phyloP scores from a whole-genome alignment of 208 protist species.

The Leishmania braziliensis region DNA sequence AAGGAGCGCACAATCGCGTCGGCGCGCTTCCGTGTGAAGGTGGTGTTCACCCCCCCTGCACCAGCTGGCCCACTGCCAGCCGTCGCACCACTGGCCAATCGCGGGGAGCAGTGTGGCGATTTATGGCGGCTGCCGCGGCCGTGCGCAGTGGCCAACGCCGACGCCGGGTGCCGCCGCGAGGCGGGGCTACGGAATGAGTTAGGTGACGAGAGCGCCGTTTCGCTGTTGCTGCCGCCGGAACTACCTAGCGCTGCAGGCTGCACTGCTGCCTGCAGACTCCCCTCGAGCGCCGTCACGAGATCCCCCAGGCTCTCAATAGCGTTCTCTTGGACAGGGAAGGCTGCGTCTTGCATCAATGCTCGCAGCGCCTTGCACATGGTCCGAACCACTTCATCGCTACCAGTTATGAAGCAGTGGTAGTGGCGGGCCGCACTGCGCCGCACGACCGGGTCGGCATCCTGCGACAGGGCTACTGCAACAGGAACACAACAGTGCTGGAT shows the following conservation, averaged over 20 bases:
- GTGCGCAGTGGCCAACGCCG: constrained; percentile 6
- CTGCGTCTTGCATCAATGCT: constrained; percentile 46
- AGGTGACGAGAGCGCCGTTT: constrained; percentile 2
- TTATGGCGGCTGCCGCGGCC: constrained; percentile 14
- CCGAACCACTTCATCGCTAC: constrained; percentile 34
- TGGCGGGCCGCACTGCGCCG: constrained; percentile 50
- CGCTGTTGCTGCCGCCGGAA: constrained; percentile 1
- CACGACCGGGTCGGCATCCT: constrained; percentile 59
- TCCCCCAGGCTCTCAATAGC: constrained; percentile 46
- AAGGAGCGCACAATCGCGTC: constrained; percentile 35
- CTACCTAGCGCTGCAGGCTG: constrained; percentile 3
- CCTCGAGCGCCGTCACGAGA: constrained; percentile 34
- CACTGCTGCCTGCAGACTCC: constrained; percentile 21
- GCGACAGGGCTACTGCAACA: constrained; percentile 48
- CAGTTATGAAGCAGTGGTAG: constrained; percentile 49
- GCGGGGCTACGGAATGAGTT: constrained; percentile 19
- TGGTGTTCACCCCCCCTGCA: neutral
- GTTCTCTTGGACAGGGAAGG: constrained; percentile 45
- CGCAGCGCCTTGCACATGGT: constrained; percentile 43
- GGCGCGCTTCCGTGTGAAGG: constrained; percentile 24
- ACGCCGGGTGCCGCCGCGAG: constrained; percentile 4
- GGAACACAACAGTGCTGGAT: constrained; percentile 37
- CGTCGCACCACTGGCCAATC: neutral
- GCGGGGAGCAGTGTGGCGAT: constrained; percentile 15
- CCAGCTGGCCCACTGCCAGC: neutral